Evolutionary conservation across 495 filamentous ascomycete species (phyloP).

Genomic region (Aspergillus baeticus): DNA sequence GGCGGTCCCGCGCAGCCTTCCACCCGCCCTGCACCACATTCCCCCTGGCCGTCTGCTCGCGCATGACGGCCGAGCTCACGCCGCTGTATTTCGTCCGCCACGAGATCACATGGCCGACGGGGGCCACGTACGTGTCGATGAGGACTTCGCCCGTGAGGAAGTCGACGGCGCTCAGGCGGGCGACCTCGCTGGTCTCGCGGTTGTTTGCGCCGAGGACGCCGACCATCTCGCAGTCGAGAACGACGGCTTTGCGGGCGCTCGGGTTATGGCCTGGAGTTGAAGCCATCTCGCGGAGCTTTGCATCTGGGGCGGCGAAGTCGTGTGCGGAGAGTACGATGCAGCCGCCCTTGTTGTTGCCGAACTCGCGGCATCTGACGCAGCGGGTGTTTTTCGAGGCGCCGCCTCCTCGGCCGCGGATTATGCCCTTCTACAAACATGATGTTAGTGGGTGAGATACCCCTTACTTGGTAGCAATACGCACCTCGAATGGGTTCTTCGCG

Average conservation of each 20-base stretch:
- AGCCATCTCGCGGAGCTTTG: neutral
- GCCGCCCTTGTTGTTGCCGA: neutral
- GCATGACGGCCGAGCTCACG: constrained; percentile 24
- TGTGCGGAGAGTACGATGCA: neutral
- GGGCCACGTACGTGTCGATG: constrained; percentile 34
- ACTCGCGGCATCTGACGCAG: neutral
- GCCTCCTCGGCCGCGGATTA: neutral
- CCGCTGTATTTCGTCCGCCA: constrained; percentile 40
- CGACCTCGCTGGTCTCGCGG: constrained; percentile 12
- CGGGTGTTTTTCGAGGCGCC: neutral
- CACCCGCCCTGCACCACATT: constrained; percentile 32
- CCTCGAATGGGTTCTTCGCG: neutral
- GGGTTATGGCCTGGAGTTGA: neutral
- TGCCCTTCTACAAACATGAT: neutral
- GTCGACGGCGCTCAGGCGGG: constrained; percentile 31
- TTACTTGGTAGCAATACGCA: neutral
- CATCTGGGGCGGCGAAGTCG: neutral
- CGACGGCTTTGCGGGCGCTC: constrained; percentile 9
- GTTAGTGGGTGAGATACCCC: neutral
- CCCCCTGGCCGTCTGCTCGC: constrained; percentile 17
- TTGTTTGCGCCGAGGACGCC: neutral
- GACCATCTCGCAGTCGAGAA: constrained; percentile 31
- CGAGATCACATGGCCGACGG: constrained; percentile 24
- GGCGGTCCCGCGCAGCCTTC: constrained; percentile 31
- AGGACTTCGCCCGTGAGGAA: constrained; percentile 39